A percentile compares a stretch with the other conserved stretches of the same genome.
Conservation (phyloP, 129 eudicot species). For the Chrysanthemum makinoi region DNA sequence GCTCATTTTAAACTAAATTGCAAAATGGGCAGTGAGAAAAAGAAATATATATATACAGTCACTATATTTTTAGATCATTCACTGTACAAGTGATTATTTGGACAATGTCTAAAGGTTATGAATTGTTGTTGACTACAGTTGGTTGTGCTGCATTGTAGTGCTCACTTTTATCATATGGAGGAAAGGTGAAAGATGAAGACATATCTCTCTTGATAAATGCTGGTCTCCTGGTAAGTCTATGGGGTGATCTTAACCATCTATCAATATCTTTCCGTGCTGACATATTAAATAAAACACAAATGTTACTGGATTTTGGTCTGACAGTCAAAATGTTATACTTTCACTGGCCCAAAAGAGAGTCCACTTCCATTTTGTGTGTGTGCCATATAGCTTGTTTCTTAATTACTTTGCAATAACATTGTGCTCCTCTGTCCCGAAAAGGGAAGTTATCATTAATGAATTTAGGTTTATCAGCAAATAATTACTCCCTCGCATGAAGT, state of each 20-base stretch:
- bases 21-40: slow-evolving; percentile 2
- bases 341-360: too few species aligned
- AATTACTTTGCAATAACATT: too few species aligned
- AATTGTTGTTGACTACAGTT: slow-evolving; percentile 23
- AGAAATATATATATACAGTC: neutral
- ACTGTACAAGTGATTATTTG: slow-evolving; percentile 4
- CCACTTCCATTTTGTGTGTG: too few species aligned
- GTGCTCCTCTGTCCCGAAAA: too few species aligned
- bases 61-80: neutral
- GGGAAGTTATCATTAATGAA: too few species aligned
- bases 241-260: neutral
- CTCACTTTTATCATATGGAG: slow-evolving; percentile 72
- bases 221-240: slow-evolving; percentile 79
- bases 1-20: neutral
- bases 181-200: slow-evolving; percentile 93
- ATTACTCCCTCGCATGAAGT: neutral
- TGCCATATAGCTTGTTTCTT: too few species aligned
- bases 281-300: neutral
- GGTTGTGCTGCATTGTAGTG: slow-evolving; percentile 51
- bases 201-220: slow-evolving; percentile 80
- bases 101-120: neutral
- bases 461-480: too few species aligned
- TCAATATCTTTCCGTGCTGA: neutral
- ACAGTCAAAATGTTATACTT: too few species aligned
- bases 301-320: neutral